Conservation (phyloP, 75 land plant genomes). For the Selaginella tamariscina region DNA sequence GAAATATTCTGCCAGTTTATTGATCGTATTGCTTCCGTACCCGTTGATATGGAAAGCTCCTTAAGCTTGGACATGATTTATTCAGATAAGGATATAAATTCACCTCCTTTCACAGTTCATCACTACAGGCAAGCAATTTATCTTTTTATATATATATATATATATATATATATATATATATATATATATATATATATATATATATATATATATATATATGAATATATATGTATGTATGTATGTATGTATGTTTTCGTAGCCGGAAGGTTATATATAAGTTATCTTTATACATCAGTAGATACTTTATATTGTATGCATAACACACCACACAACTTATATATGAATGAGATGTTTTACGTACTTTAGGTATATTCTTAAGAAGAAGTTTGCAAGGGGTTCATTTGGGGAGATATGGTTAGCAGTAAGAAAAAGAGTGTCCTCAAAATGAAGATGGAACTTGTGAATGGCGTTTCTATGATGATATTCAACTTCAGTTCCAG, state of each 20-base stretch:
- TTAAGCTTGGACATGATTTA: not conserved
- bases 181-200: too few species aligned
- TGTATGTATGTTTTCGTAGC: too few species aligned
- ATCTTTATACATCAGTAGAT: too few species aligned
- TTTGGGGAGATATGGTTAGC: constrained; percentile 97
- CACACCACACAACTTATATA: not conserved
- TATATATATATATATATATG: too few species aligned
- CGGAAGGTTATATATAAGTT: too few species aligned
- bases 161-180: too few species aligned
- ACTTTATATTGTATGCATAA: not conserved
- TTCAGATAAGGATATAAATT: not conserved
- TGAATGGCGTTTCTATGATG: not conserved
- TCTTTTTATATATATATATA: too few species aligned
- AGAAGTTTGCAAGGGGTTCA: constrained; percentile 75
- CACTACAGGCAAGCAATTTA: not conserved
- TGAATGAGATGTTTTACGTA: too few species aligned
- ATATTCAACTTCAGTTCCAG: constrained; percentile 7
- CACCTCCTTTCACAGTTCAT: not conserved
- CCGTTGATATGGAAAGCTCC: not conserved
- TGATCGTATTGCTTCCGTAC: not conserved
- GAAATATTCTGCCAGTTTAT: not conserved
- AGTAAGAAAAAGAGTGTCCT: constrained; percentile 44
- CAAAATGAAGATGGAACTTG: constrained; percentile 10
- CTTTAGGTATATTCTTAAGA: constrained; percentile 59
- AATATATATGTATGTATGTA: too few species aligned